These are phyloP conservation scores for Caryopteris hybrid DNA, from an alignment of 305 asterid genomes.

Conservation along the genomic window DNA sequence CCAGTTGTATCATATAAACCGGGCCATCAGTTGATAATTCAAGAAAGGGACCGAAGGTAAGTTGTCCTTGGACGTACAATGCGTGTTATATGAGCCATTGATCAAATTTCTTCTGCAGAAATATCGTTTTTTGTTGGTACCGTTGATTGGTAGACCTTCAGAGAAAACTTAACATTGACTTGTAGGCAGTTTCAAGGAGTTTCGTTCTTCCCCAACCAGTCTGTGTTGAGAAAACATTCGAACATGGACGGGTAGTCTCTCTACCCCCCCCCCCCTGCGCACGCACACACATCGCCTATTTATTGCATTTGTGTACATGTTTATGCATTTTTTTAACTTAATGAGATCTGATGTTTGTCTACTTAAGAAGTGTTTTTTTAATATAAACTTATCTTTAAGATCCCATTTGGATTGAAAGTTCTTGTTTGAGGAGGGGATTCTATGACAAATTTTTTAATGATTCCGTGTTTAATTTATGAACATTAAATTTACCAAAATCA, in stretches of 20 bases:
- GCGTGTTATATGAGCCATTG: neutral
- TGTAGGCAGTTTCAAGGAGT: neutral
- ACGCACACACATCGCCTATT: neutral
- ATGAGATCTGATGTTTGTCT: neutral
- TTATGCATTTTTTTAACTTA: too few species aligned
- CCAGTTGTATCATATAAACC: neutral
- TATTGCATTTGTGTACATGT: neutral
- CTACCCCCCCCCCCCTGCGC: neutral
- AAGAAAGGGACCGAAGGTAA: neutral
- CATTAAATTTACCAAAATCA: too few species aligned
- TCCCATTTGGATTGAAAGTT: neutral
- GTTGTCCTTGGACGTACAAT: neutral
- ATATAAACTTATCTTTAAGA: neutral
- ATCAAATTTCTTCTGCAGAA: constrained; percentile 6
- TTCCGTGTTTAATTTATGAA: too few species aligned
- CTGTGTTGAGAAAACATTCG: neutral
- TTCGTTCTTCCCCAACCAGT: neutral
- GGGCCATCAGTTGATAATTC: neutral
- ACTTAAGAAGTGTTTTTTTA: too few species aligned
- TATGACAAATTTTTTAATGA: too few species aligned
- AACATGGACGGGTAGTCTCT: constrained; percentile 11
- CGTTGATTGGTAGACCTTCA: neutral
- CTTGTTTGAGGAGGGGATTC: neutral
- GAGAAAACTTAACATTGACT: neutral
- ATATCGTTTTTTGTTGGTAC: neutral